These are phyloP conservation scores for Debaryomycetaceae sp. DNA, from an alignment of 1,139 yeast species.

Conservation along the genomic window DNA sequence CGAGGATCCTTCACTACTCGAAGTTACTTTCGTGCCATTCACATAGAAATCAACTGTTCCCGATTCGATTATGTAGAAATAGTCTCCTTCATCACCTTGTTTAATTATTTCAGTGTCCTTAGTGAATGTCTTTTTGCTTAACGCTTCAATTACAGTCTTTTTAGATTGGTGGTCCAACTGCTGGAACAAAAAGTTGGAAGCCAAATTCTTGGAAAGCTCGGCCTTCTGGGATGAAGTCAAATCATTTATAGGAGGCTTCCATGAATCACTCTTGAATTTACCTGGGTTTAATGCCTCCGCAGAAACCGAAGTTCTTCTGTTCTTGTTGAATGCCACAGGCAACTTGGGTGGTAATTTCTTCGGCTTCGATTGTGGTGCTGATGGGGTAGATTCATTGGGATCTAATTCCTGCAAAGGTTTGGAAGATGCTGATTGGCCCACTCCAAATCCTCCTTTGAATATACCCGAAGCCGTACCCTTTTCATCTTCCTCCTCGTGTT, in stretches of 20 bases:
- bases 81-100: slow-evolving; percentile 98
- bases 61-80: slow-evolving; percentile 79
- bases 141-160: slow-evolving; percentile 74
- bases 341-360: slow-evolving; percentile 27
- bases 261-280: slow-evolving; percentile 53
- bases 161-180: slow-evolving; percentile 74
- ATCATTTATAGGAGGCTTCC: slow-evolving; percentile 73
- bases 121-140: slow-evolving; percentile 64
- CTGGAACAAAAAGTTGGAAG: slow-evolving; percentile 77
- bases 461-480: slow-evolving; percentile 22
- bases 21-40: slow-evolving; percentile 67
- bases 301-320: slow-evolving; percentile 82
- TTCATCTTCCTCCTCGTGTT: slow-evolving; percentile 11
- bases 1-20: slow-evolving; percentile 80
- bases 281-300: slow-evolving; percentile 73
- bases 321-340: slow-evolving; percentile 67
- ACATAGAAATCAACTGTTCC: slow-evolving; percentile 84
- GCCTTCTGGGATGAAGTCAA: slow-evolving; percentile 61
- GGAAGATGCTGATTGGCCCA: slow-evolving; percentile 25
- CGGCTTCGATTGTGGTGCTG: slow-evolving; percentile 7
- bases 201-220: slow-evolving; percentile 68
- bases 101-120: slow-evolving; percentile 68
- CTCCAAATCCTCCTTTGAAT: slow-evolving; percentile 47
- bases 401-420: slow-evolving; percentile 23
- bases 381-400: slow-evolving; percentile 23